These are phyloP conservation scores for Linnemannia exigua DNA, from an alignment of 192 early-diverging fungal genomes.

Conservation along the genomic window DNA sequence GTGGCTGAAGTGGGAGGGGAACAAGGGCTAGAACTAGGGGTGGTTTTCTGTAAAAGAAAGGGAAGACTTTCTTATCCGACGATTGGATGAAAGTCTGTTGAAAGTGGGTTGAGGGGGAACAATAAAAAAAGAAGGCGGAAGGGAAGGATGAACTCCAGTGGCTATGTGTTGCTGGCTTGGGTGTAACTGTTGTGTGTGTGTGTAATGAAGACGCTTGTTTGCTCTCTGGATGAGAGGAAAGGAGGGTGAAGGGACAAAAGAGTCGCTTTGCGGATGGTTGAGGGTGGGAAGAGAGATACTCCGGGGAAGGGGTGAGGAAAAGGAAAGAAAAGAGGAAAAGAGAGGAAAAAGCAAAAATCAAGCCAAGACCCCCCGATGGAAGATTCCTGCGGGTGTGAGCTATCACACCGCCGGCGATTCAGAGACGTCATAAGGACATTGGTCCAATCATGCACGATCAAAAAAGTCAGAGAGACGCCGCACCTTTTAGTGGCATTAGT, in stretches of 20 bases:
- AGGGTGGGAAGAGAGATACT: neutral
- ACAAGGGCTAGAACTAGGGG: conserved; percentile 1
- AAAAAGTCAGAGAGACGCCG: neutral
- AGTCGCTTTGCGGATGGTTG: neutral
- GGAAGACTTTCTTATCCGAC: conserved; percentile 36
- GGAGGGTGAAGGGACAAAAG: neutral
- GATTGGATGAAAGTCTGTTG: conserved; percentile 34
- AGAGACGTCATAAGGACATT: neutral
- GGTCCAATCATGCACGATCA: neutral
- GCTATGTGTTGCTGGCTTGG: neutral
- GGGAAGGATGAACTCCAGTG: neutral
- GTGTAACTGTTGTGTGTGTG: neutral
- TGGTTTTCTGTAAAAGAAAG: conserved; percentile 32
- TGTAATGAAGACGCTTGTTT: neutral
- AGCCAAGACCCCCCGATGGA: neutral
- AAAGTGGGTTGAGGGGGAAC: neutral
- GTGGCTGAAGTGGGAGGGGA: neutral
- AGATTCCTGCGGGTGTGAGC: neutral
- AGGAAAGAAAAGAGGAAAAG: neutral
- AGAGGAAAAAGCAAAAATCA: neutral
- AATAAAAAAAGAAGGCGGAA: neutral
- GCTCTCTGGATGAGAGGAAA: neutral
- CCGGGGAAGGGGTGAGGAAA: conserved; percentile 12
- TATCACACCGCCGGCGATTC: neutral
- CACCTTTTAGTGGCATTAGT: neutral